Conservation (phyloP, 768 basidiomycete species). For the Leccinellum luteum region DNA sequence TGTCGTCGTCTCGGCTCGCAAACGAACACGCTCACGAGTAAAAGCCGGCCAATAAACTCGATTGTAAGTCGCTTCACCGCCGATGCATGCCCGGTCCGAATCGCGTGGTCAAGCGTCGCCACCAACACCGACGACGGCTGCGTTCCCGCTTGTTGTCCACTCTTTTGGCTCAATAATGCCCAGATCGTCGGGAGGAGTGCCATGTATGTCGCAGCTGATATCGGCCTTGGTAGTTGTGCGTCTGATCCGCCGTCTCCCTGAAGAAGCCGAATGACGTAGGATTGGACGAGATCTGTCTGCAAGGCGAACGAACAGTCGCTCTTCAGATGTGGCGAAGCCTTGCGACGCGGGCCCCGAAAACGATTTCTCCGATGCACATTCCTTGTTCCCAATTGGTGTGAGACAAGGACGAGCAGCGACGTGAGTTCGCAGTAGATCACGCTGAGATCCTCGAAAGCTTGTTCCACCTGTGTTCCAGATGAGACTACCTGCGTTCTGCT, state of each 20-base stretch:
- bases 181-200: constrained; percentile 76
- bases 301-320: constrained; percentile 25
- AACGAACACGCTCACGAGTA: constrained; percentile 50
- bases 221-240: constrained; percentile 46
- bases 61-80: constrained; percentile 64
- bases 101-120: constrained; percentile 66
- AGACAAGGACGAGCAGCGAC: constrained; percentile 54
- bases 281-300: constrained; percentile 52
- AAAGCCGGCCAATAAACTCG: constrained; percentile 70
- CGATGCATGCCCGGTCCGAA: constrained; percentile 55
- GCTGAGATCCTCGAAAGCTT: constrained; percentile 67
- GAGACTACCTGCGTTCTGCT: background rate
- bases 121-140: constrained; percentile 35
- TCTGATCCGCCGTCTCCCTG: constrained; percentile 43
- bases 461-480: constrained; percentile 50
- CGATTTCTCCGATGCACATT: constrained; percentile 7
- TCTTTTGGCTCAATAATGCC: constrained; percentile 60
- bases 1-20: background rate
- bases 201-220: constrained; percentile 57
- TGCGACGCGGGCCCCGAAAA: constrained; percentile 7
- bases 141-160: constrained; percentile 19
- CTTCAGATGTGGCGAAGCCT: constrained; percentile 19
- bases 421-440: constrained; percentile 76
- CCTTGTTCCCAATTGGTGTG: constrained; percentile 13
- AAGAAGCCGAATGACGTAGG: constrained; percentile 61